Evolutionary conservation across 768 basidiomycete species (phyloP), one percentile per base, ranked within the genome.

Genomic region (Russula brevipes): DNA sequence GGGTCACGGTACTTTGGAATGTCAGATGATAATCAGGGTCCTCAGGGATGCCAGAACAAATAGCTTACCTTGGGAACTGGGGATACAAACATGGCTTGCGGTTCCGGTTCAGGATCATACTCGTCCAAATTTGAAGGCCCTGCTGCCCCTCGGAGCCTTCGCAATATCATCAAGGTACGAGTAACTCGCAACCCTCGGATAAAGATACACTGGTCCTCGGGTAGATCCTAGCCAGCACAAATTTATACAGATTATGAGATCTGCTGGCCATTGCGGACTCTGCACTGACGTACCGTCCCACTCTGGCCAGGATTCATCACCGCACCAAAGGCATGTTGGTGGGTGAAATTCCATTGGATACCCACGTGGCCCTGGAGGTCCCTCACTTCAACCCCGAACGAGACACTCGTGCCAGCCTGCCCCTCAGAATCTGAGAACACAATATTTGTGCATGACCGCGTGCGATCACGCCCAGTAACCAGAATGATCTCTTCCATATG

Each of bases 401-500:
- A 7, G 38, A 39, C 7, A 12, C 9, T 39, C 38, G 38, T 12
- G 8, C 12, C 38, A 1, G 38, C 7, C 7, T 39, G 7, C 38
- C 9, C 38, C 5, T 46, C 14, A 24, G 6, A 8, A 16, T 44
- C 52, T 0, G 47, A 38, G 41, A 60, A 60, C 5, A 16, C 17
- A 11, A 54, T 14, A 14, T 54, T 60, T 5, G 35, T 24, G 44
- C 52, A 60, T 3, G 59, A 60, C 14, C 10, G 54, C 1, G 46
- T 8, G 54, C 7, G 46, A 19, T 61, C 36, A 39, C 46, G 42
- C 3, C 54, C 54, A 33, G 60, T 55, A 9, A 55, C 54, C 17
- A 61, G 10, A 14, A 55, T 47, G 24, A 54, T 31, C 2, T 60
- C 44, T 39, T 61, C 60, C 54, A 61, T 61, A 7, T 17, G 30